Percentiles rank a stretch among this genome's conserved stretches.
Conservation (phyloP, 352 stramenopile genomes). For the Phytophthora hybrid region DNA sequence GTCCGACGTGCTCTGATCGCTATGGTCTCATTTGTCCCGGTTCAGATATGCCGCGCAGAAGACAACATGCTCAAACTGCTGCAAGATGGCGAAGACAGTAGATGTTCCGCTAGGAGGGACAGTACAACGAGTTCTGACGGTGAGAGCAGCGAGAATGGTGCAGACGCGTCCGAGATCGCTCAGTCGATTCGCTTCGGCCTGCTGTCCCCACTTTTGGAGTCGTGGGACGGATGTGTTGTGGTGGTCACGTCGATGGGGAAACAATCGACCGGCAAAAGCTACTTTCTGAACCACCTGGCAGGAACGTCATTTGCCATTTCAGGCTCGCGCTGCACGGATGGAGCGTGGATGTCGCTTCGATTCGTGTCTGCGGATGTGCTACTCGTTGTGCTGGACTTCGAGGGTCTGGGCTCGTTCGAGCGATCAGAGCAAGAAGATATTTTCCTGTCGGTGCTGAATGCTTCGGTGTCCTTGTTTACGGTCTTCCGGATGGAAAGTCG, state of each 20-base stretch:
- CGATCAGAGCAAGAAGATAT: conserved; percentile 79
- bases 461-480: conserved; percentile 70
- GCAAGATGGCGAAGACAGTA: conserved; percentile 40
- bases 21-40: conserved; percentile 67
- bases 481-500: conserved; percentile 80
- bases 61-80: conserved; percentile 63
- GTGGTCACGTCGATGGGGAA: conserved; percentile 55
- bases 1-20: conserved; percentile 12
- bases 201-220: conserved; percentile 40
- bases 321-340: conserved; percentile 45
- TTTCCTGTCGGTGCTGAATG: conserved; percentile 79
- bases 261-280: conserved; percentile 82
- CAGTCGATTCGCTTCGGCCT: conserved; percentile 48
- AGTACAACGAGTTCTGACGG: not conserved
- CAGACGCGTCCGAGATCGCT: conserved; percentile 55
- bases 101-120: not conserved
- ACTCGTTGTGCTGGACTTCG: conserved; percentile 77
- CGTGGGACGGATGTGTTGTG: conserved; percentile 35
- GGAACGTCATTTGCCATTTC: conserved; percentile 73
- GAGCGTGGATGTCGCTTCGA: conserved; percentile 49
- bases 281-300: conserved; percentile 78
- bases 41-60: conserved; percentile 78
- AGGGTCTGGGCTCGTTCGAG: conserved; percentile 80
- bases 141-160: not conserved
- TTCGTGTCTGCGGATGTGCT: conserved; percentile 46